Conservation (phyloP, 2,329 filamentous ascomycete genomes). For the Talaromyces funiculosus region DNA sequence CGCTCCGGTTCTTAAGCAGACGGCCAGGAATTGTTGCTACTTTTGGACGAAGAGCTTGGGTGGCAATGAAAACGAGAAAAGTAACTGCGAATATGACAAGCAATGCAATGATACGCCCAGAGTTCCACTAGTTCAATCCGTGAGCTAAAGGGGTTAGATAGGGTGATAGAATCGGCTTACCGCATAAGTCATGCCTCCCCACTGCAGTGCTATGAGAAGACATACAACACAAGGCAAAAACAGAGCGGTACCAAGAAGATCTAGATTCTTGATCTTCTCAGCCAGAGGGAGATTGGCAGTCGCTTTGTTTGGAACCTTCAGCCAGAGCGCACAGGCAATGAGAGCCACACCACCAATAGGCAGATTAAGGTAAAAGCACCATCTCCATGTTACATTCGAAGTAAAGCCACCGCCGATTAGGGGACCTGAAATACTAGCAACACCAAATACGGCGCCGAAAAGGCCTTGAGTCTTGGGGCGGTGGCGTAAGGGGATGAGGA, state of each 20-base stretch:
- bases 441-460: conserved; percentile 57
- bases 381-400: conserved; percentile 54
- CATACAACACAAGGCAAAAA: conserved; percentile 44
- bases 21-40: not conserved
- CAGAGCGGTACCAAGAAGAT: not conserved
- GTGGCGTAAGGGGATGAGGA: conserved; percentile 20
- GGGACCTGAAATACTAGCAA: conserved; percentile 55
- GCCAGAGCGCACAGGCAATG: conserved; percentile 27
- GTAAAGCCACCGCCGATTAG: conserved; percentile 57
- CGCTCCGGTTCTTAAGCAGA: not conserved
- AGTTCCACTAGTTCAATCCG: not conserved
- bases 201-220: conserved; percentile 46
- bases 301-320: conserved; percentile 16
- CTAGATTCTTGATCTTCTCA: not conserved
- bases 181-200: conserved; percentile 24
- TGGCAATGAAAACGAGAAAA: not conserved
- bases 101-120: not conserved
- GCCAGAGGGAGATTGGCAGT: not conserved
- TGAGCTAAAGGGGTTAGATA: not conserved
- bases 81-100: not conserved
- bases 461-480: conserved; percentile 58
- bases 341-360: conserved; percentile 26
- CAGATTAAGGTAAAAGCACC: conserved; percentile 56
- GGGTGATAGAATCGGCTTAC: not conserved
- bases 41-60: not conserved